These are phyloP conservation scores for Candida golubevii DNA, from an alignment of 805 yeast genomes.

Conservation along the genomic window DNA sequence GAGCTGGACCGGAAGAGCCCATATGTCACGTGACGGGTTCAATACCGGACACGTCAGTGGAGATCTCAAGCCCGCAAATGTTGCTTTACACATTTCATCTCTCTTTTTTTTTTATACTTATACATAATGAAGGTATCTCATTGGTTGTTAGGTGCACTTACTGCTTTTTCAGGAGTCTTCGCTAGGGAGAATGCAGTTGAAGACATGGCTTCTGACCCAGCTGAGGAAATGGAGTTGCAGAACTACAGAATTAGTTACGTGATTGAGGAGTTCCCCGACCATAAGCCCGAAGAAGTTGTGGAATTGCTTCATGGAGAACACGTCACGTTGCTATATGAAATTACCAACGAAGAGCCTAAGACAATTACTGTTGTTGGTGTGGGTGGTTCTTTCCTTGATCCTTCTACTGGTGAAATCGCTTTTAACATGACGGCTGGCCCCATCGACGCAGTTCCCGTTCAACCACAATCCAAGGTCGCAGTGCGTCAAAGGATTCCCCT, in stretches of 20 bases:
- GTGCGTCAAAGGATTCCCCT: conserved; percentile 61
- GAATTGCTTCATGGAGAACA: conserved; percentile 48
- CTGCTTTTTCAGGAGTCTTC: conserved; percentile 5
- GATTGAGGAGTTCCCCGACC: conserved; percentile 43
- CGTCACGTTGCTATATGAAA: conserved; percentile 46
- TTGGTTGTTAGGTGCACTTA: conserved; percentile 8
- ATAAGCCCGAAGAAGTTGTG: conserved; percentile 37
- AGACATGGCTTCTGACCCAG: conserved; percentile 6
- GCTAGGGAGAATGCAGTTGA: conserved; percentile 9
- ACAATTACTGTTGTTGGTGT: conserved; percentile 56
- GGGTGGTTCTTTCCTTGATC: conserved; percentile 60
- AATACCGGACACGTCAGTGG: conserved; percentile 3
- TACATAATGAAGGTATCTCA: conserved; percentile 8
- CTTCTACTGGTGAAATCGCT: conserved; percentile 45
- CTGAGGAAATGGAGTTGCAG: conserved; percentile 12
- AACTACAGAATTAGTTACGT: conserved; percentile 47
- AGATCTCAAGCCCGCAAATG: background rate
- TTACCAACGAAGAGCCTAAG: conserved; percentile 50
- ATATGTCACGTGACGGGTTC: background rate
- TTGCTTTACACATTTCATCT: background rate
- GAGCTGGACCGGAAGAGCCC: too few relatives aligned
- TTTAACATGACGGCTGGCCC: conserved; percentile 64
- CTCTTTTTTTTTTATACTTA: background rate
- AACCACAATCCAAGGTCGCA: conserved; percentile 43
- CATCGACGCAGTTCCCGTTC: conserved; percentile 55